Conservation (phyloP, 1,139 yeast genomes). For the Yamadazyma jaroonii region DNA sequence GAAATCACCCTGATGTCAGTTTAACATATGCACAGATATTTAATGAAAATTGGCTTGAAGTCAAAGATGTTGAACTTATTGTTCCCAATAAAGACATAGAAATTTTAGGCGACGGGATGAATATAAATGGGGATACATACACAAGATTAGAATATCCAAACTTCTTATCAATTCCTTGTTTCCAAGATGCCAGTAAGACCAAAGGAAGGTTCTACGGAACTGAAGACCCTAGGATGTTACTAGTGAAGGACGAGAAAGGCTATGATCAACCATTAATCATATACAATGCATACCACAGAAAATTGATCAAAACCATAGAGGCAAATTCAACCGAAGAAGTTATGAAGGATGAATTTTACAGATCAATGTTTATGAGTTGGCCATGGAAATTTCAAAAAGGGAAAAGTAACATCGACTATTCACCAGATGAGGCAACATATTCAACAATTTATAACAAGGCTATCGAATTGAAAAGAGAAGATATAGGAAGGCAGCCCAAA, state of each 20-base stretch:
- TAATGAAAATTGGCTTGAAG: constrained; percentile 28
- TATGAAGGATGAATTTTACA: constrained; percentile 14
- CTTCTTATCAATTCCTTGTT: constrained; percentile 28
- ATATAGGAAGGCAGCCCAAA: constrained; percentile 10
- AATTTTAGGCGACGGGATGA: constrained; percentile 11
- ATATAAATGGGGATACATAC: constrained; percentile 3
- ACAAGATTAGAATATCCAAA: constrained; percentile 20
- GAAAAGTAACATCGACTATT: constrained; percentile 26
- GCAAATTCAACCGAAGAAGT: constrained; percentile 16
- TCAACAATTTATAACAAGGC: constrained; percentile 21
- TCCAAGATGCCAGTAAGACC: constrained; percentile 14
- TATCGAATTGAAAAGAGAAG: constrained; percentile 24
- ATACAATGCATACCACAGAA: constrained; percentile 27
- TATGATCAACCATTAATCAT: constrained; percentile 29
- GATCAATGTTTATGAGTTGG: constrained; percentile 30
- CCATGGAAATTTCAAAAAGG: constrained; percentile 40
- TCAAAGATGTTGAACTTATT: constrained; percentile 23
- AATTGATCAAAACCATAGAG: constrained; percentile 9
- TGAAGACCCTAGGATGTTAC: constrained; percentile 47
- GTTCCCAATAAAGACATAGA: constrained; percentile 17
- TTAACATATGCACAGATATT: constrained; percentile 30
- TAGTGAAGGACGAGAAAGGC: constrained; percentile 28
- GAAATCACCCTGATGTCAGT: constrained; percentile 26
- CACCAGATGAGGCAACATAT: constrained; percentile 14
- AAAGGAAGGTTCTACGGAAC: constrained; percentile 35